Conservation (phyloP, 1,139 yeast species). For the Keqinozyma sinolaborantium region DNA sequence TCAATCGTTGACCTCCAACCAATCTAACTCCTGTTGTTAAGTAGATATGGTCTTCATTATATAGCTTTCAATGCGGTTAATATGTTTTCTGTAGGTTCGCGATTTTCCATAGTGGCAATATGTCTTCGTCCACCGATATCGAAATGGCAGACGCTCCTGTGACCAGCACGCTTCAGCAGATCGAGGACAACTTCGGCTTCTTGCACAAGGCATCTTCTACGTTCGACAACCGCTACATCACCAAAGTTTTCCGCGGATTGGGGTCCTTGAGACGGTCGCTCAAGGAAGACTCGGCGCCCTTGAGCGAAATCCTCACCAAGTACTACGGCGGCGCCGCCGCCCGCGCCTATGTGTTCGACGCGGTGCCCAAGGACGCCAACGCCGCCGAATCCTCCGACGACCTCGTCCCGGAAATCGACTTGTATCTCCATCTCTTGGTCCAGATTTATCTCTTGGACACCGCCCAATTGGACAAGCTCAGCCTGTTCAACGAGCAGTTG, state of each 20-base stretch:
- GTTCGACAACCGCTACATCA: slow-evolving; percentile 82
- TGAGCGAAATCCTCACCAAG: slow-evolving; percentile 51
- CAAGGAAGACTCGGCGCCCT: slow-evolving; percentile 37
- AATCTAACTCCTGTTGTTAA: slow-evolving; percentile 77
- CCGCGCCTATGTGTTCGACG: slow-evolving; percentile 40
- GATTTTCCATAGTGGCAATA: slow-evolving; percentile 1
- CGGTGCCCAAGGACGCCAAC: slow-evolving; percentile 17
- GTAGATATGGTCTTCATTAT: too few relatives aligned
- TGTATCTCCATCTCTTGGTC: slow-evolving; percentile 73
- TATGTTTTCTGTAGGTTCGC: not conserved
- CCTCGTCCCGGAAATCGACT: slow-evolving; percentile 72
- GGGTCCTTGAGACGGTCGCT: slow-evolving; percentile 70
- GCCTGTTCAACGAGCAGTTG: slow-evolving; percentile 50
- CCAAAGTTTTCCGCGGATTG: slow-evolving; percentile 81
- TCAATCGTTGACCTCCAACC: slow-evolving; percentile 71
- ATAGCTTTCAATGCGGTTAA: not conserved
- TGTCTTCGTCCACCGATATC: slow-evolving; percentile 6
- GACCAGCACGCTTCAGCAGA: slow-evolving; percentile 29
- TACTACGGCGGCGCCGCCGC: slow-evolving; percentile 43
- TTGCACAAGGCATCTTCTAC: slow-evolving; percentile 70
- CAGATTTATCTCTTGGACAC: slow-evolving; percentile 75
- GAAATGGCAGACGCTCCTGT: slow-evolving; percentile 7
- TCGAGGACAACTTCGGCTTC: slow-evolving; percentile 51
- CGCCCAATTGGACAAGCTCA: slow-evolving; percentile 46
- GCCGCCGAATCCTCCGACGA: slow-evolving; percentile 9